Evolutionary conservation across 2,329 filamentous ascomycete genomes (phyloP), one percentile per base, ranked within the genome.

Genomic region (Hypoxylon sp.): DNA sequence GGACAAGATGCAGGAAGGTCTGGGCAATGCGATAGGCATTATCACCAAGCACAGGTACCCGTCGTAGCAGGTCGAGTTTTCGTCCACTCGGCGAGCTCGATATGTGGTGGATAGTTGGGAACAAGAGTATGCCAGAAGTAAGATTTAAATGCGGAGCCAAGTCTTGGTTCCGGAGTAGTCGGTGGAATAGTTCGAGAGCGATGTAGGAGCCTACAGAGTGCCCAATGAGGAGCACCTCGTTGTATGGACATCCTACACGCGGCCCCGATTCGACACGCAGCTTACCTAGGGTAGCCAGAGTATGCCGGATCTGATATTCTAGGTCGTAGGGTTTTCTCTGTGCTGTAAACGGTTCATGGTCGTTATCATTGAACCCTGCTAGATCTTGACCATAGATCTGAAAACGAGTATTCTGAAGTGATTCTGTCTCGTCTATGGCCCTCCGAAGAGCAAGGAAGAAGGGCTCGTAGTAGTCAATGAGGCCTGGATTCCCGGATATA

Each of bases 121-220:
- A 93, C 17, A 94, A 83, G 61, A 94, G 82, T 45, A 93, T 82
- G 0, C 85, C 91, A 28, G 84, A 80, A 36, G 76, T 77, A 21
- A 89, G 79, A 10, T 75, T 76, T n/a, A 85, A 75, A 49, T 79
- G 75, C n/a, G 80, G 78, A 0, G 77, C 77, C 11, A 74, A 61
- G 11, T 70, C 65, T 0, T 76, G 74, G 41, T 80, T 71, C 38
- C 81, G 80, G 36, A 83, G 80, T 67, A 89, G 85, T 9, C 87
- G 82, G 67, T 89, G 82, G 51, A 92, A 86, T 30, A 92, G 80
- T 76, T 94, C 91, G 69, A 93, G 86, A 2, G 86, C 81, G 19
- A 94, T 90, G 76, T 92, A 94, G 9, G 88, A 82, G 23, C 92
- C 92, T 0, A 94, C 90, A 0, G 91, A 93, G 78, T 94, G 92